Base-by-base conservation (phyloP, 805 yeast species). In the Starmera caribaea region DNA sequence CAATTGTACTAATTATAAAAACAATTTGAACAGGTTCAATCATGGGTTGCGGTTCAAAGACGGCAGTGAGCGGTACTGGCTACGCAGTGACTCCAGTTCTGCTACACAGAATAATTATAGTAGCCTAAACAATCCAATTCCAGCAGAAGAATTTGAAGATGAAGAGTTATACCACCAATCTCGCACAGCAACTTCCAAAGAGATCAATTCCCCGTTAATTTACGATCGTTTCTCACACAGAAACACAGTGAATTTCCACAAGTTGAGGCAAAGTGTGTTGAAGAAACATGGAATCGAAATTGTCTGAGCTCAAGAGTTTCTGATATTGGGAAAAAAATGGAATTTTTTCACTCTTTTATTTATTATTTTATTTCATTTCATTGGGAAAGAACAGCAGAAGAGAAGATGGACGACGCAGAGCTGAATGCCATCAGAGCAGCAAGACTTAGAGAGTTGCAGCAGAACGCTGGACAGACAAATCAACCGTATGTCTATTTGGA, bases 381-480 rank as follows among this genome's bases (percentile, higher is more conserved):
- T 16, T 32, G 36, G 3, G 44, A 41, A 11, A 41, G 43, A 9
- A 28, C 24, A 17, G 32, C 21, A 9, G 27, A 2, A 26, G 28
- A 2, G 14, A 40, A 26, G 12, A 87, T 88, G 96, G 96, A 86
- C 51, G 90, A 87, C 57, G 62, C 78, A 16, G 98, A 90, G 60
- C 66, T 90, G 43, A 78, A 81, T 49, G 96, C 96, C 28, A 84
- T 90, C 46, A 75, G 97, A 50, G 87, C 86, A 35, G 97, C 97
- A n/a, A 74, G 97, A 48, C 62, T 90, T 50, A 80, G 81, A 17
- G 96, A 90, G 60, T 66, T 90, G 45, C 94, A 84, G 57, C 68
- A 72, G 45, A 70, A 69, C 44, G 59, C 73, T 2, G 73, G 72
- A 5, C 57, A 53, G 40, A 49, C 49, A 16, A 54, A 50, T 32